Percentiles rank a stretch among this genome's conserved stretches.
phyloP scores from a whole-genome alignment of 106 monocot species.

The Acanthochlamys bracteata region DNA sequence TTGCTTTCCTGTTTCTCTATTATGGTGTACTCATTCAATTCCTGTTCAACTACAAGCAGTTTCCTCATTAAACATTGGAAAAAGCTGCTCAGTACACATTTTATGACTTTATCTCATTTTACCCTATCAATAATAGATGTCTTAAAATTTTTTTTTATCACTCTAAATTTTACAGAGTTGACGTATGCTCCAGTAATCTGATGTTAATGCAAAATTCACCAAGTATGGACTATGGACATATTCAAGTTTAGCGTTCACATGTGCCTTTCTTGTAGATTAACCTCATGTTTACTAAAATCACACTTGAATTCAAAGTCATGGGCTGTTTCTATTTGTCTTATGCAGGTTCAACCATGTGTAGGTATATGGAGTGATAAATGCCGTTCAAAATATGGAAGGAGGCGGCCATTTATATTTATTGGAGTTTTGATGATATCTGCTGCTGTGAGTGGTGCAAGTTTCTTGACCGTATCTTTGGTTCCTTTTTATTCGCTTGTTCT shows the following conservation, averaged over 20 bases:
- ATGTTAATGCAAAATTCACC: neutral
- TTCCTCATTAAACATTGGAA: neutral
- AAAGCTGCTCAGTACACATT: neutral
- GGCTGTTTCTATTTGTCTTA: neutral
- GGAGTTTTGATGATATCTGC: conserved; percentile 79
- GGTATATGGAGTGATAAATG: conserved; percentile 99
- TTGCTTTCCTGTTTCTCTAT: neutral
- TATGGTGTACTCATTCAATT: too few species aligned
- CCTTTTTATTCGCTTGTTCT: conserved; percentile 12
- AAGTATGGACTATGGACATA: too few species aligned
- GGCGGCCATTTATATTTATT: conserved; percentile 86
- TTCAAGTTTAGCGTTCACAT: too few species aligned
- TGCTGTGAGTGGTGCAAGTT: conserved; percentile 62
- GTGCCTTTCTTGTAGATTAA: neutral
- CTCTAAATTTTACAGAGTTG: neutral
- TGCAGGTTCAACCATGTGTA: conserved; percentile 97
- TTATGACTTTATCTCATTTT: neutral
- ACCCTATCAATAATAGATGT: neutral
- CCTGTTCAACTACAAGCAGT: neutral
- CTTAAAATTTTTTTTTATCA: neutral
- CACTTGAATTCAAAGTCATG: neutral
- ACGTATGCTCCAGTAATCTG: too few species aligned
- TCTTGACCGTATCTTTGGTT: neutral
- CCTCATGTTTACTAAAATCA: neutral
- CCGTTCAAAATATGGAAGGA: conserved; percentile 80